phyloP scores from a whole-genome alignment of 805 yeast genomes.

The Metschnikowia amazonensis region DNA sequence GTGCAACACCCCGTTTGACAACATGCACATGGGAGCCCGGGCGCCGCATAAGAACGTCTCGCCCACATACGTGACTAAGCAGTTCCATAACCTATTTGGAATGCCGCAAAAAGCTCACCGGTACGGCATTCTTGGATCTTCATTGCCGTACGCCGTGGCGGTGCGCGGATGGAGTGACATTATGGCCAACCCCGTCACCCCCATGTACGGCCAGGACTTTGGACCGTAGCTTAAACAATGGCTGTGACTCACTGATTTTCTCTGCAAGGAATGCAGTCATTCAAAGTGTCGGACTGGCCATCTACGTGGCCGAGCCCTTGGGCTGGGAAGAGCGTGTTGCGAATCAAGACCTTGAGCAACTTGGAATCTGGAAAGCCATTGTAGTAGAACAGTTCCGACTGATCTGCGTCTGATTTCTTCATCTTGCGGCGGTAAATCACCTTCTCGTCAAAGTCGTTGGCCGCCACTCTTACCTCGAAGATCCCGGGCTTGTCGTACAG shows the following conservation, averaged over 20 bases:
- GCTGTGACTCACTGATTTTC: slow-evolving; percentile 6
- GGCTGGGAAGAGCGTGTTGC: slow-evolving; percentile 56
- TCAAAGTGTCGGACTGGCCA: slow-evolving; percentile 12
- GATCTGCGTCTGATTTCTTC: slow-evolving; percentile 30
- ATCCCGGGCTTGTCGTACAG: slow-evolving; percentile 23
- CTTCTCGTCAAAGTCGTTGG: slow-evolving; percentile 5
- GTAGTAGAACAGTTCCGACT: slow-evolving; percentile 31
- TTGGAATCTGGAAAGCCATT: slow-evolving; percentile 90
- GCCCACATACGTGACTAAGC: slow-evolving; percentile 51
- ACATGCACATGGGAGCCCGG: slow-evolving; percentile 6
- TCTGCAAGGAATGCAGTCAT: slow-evolving; percentile 15
- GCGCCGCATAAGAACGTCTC: slow-evolving; percentile 37
- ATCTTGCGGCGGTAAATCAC: slow-evolving; percentile 56
- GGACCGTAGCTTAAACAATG: neutral
- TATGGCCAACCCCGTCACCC: neutral
- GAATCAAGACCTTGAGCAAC: slow-evolving; percentile 61
- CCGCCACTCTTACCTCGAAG: slow-evolving; percentile 15
- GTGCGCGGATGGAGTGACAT: slow-evolving; percentile 41
- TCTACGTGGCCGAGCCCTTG: slow-evolving; percentile 65
- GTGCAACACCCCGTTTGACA: neutral
- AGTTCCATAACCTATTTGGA: slow-evolving; percentile 53
- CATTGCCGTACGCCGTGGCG: slow-evolving; percentile 49
- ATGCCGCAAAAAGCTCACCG: slow-evolving; percentile 46
- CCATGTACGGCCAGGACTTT: neutral
- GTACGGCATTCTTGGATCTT: slow-evolving; percentile 44